Evolutionary conservation across 495 filamentous ascomycete species (phyloP).

Genomic region (Aspergillus nidulans): DNA sequence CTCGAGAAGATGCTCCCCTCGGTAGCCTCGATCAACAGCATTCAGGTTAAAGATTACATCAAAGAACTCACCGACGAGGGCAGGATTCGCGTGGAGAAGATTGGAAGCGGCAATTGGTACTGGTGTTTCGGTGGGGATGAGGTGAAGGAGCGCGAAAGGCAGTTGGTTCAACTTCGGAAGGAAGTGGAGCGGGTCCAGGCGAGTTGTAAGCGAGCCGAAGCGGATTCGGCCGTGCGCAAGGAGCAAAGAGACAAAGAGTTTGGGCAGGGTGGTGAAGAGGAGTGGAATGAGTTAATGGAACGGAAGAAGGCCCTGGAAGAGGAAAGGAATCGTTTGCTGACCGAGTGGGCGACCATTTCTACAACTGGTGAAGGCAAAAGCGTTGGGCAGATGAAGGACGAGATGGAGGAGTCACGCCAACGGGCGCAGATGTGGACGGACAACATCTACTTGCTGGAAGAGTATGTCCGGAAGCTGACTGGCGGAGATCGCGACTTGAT

Average conservation of each 20-base stretch:
- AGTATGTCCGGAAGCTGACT: constrained; percentile 48
- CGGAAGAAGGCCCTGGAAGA: constrained; percentile 24
- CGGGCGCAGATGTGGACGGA: constrained; percentile 56
- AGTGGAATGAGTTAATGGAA: constrained; percentile 21
- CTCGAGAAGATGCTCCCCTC: constrained; percentile 66
- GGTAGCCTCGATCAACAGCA: constrained; percentile 62
- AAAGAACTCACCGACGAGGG: constrained; percentile 60
- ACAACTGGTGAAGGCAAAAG: constrained; percentile 47
- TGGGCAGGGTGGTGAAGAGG: constrained; percentile 10
- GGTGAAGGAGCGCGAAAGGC: constrained; percentile 46
- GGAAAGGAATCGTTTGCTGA: constrained; percentile 24
- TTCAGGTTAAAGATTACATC: constrained; percentile 68
- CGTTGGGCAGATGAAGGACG: constrained; percentile 46
- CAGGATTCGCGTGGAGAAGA: constrained; percentile 69
- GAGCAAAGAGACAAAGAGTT: constrained; percentile 11
- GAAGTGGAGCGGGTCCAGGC: constrained; percentile 52
- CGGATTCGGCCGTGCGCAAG: constrained; percentile 18
- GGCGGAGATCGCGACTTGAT: constrained; percentile 51
- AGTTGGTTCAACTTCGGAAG: constrained; percentile 44
- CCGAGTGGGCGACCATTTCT: constrained; percentile 17
- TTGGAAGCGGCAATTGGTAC: constrained; percentile 79
- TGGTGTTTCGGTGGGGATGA: constrained; percentile 69
- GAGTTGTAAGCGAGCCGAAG: constrained; percentile 18
- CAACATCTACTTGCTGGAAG: constrained; percentile 61
- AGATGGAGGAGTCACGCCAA: constrained; percentile 40